Base-by-base conservation (phyloP, 2,329 filamentous ascomycete species). In the Neofusicoccum parvum region DNA sequence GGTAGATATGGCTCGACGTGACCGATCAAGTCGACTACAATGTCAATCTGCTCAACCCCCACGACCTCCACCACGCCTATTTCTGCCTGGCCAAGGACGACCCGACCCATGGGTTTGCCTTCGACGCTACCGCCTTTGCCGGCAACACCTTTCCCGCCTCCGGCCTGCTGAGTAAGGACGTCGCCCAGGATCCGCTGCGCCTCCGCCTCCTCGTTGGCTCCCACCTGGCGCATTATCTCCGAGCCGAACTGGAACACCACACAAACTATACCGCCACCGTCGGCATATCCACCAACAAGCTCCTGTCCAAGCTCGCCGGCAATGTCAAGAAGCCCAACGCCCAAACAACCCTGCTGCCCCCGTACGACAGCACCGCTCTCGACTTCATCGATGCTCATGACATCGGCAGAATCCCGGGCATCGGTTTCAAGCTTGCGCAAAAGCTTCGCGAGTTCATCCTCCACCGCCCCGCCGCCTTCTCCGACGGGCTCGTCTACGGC, bases 1-100 rank as follows among this genome's bases (percentile, higher is more conserved):
- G 34, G 46, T 37, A 86, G 84, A 82, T 88, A 3, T 92, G 88
- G 73, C 78, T 92, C 79, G 92, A 98, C 73, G 91, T 94, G 49
- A 94, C 92, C 9, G 92, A 96, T 69, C 88, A 97, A 69, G 82
- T 98, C 64, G 86, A 90, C 49, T 96, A 94, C 81, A 98, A 97
- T 74, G 71, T 89, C 60, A 83, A 83, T 17, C 82, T 92, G 32
- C 78, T 97, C 51, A 96, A 94, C 73, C 78, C 70, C 20, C 82
- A 89, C 71, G 83, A 89, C 66, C 79, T 94, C 54, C 69, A 74
- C 0, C 76, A 87, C 60, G 93, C 92, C 0, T 97, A 94, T 80
- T 97, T 97, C 75, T 88, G 89, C 71, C 84, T 96, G 15, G 88
- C 89, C 58, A 85, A 81, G 51, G 80, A 83, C 45, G 90, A 97